Conservation (phyloP, 1,139 yeast species). For the Magnusiomyces tetraspermus region DNA sequence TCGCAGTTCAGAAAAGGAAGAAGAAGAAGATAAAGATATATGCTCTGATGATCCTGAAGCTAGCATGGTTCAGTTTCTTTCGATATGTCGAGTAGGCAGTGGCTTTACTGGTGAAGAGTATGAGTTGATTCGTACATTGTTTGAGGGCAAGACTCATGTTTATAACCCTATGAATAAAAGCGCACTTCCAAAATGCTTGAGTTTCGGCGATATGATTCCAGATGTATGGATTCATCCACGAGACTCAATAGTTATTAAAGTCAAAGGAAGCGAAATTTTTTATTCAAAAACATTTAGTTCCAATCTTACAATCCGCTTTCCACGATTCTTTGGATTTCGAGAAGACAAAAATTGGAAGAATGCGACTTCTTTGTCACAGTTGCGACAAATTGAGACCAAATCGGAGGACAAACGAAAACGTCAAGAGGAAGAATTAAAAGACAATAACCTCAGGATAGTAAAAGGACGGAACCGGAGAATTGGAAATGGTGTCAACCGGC, state of each 20-base stretch:
- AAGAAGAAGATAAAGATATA: too few relatives aligned
- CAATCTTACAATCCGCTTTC: slow-evolving; percentile 64
- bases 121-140: slow-evolving; percentile 46
- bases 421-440: slow-evolving; percentile 12
- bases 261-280: slow-evolving; percentile 71
- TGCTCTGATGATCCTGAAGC: too few relatives aligned
- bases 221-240: slow-evolving; percentile 71
- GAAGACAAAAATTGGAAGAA: slow-evolving; percentile 56
- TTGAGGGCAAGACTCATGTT: slow-evolving; percentile 38
- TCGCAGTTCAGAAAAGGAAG: slow-evolving; percentile 33
- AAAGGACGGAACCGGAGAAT: slow-evolving; percentile 2
- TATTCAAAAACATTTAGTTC: slow-evolving; percentile 46
- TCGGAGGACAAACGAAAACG: slow-evolving; percentile 15
- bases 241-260: slow-evolving; percentile 71
- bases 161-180: slow-evolving; percentile 44
- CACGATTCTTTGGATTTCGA: slow-evolving; percentile 60
- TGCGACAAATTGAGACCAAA: slow-evolving; percentile 21
- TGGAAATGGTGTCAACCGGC: slow-evolving; percentile 8
- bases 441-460: neutral
- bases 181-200: slow-evolving; percentile 35
- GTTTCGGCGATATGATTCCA: slow-evolving; percentile 57
- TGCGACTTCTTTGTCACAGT: slow-evolving; percentile 49
- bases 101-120: slow-evolving; percentile 65
- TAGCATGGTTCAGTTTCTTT: too few relatives aligned
- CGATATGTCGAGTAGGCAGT: slow-evolving; percentile 77